These are phyloP conservation scores for Coniochaeta pulveracea DNA, from an alignment of 2,329 filamentous ascomycete genomes.

Conservation along the genomic window DNA sequence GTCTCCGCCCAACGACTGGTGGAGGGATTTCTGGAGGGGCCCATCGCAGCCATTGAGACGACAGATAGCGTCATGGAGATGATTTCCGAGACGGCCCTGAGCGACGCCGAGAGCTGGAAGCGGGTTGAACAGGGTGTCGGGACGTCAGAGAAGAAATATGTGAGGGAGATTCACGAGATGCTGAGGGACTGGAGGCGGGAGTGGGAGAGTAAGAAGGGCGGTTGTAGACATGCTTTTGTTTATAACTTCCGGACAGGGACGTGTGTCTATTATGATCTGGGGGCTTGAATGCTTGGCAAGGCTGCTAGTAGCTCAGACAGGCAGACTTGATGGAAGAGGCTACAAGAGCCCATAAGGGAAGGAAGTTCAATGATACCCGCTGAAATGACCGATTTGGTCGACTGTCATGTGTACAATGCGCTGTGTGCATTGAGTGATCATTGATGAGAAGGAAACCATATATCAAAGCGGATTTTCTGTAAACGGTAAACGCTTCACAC, in stretches of 20 bases:
- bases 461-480: no score
- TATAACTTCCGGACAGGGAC: slow-evolving; percentile 84
- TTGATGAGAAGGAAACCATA: no score
- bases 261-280: slow-evolving; percentile 78
- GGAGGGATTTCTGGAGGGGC: slow-evolving; percentile 61
- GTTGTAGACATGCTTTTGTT: slow-evolving; percentile 70
- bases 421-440: no score
- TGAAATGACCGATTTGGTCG: no score
- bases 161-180: slow-evolving; percentile 72
- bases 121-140: slow-evolving; percentile 67
- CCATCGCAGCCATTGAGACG: slow-evolving; percentile 80
- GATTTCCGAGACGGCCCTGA: slow-evolving; percentile 62
- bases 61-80: slow-evolving; percentile 72
- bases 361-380: no score
- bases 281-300: no score
- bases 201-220: slow-evolving; percentile 41
- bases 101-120: slow-evolving; percentile 76
- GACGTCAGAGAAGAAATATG: slow-evolving; percentile 68
- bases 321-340: no score
- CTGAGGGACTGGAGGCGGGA: slow-evolving; percentile 50
- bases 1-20: slow-evolving; percentile 48
- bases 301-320: no score
- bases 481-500: no score
- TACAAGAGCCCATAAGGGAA: no score
- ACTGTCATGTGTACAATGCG: no score